Evolutionary conservation across 73 alveolate genomes (phyloP).

Genomic region (Urostyla sp.): DNA sequence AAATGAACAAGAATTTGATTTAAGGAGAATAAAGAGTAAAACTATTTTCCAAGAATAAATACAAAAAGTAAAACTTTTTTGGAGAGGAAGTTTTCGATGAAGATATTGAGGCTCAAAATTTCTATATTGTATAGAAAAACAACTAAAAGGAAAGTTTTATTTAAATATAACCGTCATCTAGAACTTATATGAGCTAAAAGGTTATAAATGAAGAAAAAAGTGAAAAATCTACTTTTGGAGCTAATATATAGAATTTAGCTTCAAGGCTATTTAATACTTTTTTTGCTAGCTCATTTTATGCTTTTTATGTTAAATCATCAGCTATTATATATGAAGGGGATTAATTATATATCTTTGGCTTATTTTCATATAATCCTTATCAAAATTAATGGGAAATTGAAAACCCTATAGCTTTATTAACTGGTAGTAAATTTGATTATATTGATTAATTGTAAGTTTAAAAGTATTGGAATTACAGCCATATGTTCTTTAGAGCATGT

Average conservation of each 20-base stretch:
- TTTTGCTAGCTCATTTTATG: constrained; percentile 6
- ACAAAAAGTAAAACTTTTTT: not conserved
- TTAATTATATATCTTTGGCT: constrained; percentile 13
- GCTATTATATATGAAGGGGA: constrained; percentile 40
- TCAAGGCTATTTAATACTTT: constrained; percentile 7
- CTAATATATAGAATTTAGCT: too few species aligned
- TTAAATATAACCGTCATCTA: constrained; percentile 13
- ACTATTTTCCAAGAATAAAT: not conserved
- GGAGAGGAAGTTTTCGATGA: not conserved
- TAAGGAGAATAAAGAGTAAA: not conserved
- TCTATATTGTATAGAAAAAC: not conserved
- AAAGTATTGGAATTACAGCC: not conserved
- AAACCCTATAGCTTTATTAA: constrained; percentile 29
- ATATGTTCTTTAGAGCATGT: not conserved
- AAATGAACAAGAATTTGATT: not conserved
- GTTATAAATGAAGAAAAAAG: not conserved
- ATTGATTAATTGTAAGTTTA: not conserved
- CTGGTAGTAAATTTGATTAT: not conserved
- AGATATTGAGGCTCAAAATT: constrained; percentile 42
- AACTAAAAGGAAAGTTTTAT: constrained; percentile 11
- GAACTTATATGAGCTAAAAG: not conserved
- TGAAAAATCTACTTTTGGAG: constrained; percentile 1
- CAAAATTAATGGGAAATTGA: constrained; percentile 45
- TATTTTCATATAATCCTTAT: constrained; percentile 17
- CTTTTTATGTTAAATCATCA: constrained; percentile 5